phyloP scores from a whole-genome alignment of 106 monocot genomes.

The Apostasia ramifera region DNA sequence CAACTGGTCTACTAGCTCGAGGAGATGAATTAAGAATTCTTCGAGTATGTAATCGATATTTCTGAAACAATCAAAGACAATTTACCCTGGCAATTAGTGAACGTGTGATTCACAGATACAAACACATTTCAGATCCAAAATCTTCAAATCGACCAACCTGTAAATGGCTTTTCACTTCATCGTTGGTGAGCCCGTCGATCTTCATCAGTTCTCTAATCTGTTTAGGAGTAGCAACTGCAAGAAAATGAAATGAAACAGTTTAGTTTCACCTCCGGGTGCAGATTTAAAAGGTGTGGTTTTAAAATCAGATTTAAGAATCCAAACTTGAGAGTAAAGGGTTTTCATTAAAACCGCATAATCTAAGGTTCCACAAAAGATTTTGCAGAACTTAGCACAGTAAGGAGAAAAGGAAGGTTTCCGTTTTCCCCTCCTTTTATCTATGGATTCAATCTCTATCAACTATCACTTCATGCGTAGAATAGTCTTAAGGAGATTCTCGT shows the following conservation, averaged over 20 bases:
- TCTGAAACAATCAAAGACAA: slow-evolving; percentile 32
- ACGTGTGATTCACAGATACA: background rate
- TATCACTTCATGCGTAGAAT: too few species aligned
- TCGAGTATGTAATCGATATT: slow-evolving; percentile 70
- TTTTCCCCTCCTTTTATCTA: too few species aligned
- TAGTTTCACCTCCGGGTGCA: background rate
- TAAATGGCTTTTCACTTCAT: slow-evolving; percentile 88
- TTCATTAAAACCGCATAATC: too few species aligned
- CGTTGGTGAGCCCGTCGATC: slow-evolving; percentile 82
- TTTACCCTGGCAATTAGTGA: too few species aligned
- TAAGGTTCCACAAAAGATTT: too few species aligned
- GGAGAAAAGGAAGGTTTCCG: too few species aligned
- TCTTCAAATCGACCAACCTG: slow-evolving; percentile 29
- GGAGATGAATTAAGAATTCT: slow-evolving; percentile 21
- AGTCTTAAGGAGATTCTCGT: too few species aligned
- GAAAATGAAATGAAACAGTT: background rate
- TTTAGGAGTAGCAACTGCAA: slow-evolving; percentile 77
- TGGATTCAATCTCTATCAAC: background rate
- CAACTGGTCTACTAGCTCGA: slow-evolving; percentile 16
- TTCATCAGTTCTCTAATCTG: slow-evolving; percentile 87
- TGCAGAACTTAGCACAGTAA: too few species aligned
- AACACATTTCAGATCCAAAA: background rate
- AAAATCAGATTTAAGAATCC: slow-evolving; percentile 1
- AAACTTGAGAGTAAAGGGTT: background rate
- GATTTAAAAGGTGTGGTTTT: background rate